Evolutionary conservation across 2,329 filamentous ascomycete species (phyloP).

Genomic region (Bipolaris sorokiniana): DNA sequence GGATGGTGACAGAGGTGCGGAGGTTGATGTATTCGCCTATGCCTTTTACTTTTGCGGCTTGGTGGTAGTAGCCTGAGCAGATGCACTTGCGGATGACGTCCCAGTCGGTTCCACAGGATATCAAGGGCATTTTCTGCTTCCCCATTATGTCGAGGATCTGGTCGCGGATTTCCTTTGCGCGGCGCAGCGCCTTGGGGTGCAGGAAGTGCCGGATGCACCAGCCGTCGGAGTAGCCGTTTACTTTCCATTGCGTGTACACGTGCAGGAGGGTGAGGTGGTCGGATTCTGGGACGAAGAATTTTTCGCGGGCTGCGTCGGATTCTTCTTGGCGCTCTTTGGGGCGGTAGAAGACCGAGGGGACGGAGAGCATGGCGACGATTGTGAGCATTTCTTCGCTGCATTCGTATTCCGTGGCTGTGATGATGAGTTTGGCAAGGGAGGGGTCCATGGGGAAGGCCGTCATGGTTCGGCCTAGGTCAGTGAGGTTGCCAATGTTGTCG

Average conservation of each 20-base stretch:
- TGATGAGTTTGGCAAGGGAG: conserved; percentile 89
- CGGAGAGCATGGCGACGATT: conserved; percentile 96
- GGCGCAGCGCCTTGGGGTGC: conserved; percentile 89
- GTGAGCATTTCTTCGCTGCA: conserved; percentile 98
- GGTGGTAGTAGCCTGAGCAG: conserved; percentile 97
- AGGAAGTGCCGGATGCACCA: conserved; percentile 96
- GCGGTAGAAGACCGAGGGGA: conserved; percentile 95
- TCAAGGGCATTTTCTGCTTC: conserved; percentile 86
- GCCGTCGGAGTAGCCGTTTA: conserved; percentile 84
- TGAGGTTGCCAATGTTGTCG: conserved; percentile 92
- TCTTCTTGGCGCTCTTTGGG: conserved; percentile 97
- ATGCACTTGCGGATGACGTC: conserved; percentile 95
- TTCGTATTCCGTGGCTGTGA: conserved; percentile 85
- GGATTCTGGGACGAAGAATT: conserved; percentile 97
- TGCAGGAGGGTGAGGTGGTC: conserved; percentile 95
- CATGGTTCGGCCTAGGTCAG: conserved; percentile 86
- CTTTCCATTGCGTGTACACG: conserved; percentile 94
- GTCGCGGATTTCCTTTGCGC: conserved; percentile 92
- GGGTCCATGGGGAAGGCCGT: conserved; percentile 99
- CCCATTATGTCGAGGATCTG: conserved; percentile 94
- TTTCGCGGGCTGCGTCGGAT: conserved; percentile 91
- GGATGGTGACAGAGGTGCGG: conserved; percentile 89
- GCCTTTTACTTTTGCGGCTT: conserved; percentile 93
- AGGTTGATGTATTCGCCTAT: conserved; percentile 98
- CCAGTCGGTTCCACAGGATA: conserved; percentile 95